Percentiles rank a stretch among this genome's conserved stretches.
Conservation (phyloP, 768 basidiomycete genomes). For the Astraeus odoratus region DNA sequence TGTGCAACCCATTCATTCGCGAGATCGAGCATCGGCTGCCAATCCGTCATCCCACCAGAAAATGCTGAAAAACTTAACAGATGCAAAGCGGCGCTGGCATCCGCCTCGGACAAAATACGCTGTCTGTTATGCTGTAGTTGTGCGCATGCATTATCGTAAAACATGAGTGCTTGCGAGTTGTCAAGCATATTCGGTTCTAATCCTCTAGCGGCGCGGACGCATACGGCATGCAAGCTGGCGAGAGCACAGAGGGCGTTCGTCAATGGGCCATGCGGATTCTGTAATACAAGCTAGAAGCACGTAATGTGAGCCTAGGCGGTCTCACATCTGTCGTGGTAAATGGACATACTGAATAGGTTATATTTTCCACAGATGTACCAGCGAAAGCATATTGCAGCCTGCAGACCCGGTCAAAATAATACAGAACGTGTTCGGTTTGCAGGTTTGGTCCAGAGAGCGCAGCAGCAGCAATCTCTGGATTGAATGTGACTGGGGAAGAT, state of each 20-base stretch:
- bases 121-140: slow-evolving; percentile 53
- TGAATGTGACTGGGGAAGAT: slow-evolving; percentile 24
- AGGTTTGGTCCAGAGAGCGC: slow-evolving; percentile 34
- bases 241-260: slow-evolving; percentile 73
- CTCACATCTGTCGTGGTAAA: neutral
- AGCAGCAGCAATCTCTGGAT: slow-evolving; percentile 8
- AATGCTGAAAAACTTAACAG: slow-evolving; percentile 69
- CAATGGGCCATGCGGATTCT: slow-evolving; percentile 64
- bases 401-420: slow-evolving; percentile 71
- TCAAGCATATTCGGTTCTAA: slow-evolving; percentile 50
- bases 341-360: slow-evolving; percentile 56
- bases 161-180: slow-evolving; percentile 53
- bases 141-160: slow-evolving; percentile 61
- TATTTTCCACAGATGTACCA: slow-evolving; percentile 52
- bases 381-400: slow-evolving; percentile 62
- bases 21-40: slow-evolving; percentile 63
- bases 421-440: slow-evolving; percentile 55
- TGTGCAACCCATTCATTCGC: slow-evolving; percentile 73
- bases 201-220: slow-evolving; percentile 56
- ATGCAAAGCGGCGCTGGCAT: slow-evolving; percentile 75
- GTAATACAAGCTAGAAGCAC: slow-evolving; percentile 37
- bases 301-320: slow-evolving; percentile 12
- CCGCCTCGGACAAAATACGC: slow-evolving; percentile 52
- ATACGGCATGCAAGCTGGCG: slow-evolving; percentile 60
- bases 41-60: slow-evolving; percentile 60